Percentiles rank a stretch among this genome's conserved stretches.
phyloP scores from a whole-genome alignment of 75 land plant genomes.

The Ceratopteris richardii region DNA sequence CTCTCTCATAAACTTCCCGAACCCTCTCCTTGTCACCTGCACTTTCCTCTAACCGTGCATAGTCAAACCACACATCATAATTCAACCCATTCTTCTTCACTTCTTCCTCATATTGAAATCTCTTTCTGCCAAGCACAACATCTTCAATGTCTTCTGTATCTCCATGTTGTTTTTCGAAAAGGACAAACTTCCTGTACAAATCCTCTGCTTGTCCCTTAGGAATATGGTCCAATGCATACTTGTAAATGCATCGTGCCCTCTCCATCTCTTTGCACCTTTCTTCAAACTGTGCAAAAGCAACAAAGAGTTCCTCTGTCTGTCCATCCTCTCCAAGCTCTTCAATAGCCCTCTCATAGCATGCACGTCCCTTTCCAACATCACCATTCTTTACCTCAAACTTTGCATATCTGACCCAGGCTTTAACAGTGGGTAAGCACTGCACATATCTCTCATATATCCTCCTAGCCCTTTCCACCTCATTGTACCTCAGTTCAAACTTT shows the following conservation, averaged over 20 bases:
- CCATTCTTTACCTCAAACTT: slow-evolving; percentile 89
- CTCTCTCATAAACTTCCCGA: slow-evolving; percentile 83
- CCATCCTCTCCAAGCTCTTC: slow-evolving; percentile 82
- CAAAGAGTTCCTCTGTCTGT: slow-evolving; percentile 78
- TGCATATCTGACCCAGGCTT: slow-evolving; percentile 63
- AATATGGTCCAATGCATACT: slow-evolving; percentile 81
- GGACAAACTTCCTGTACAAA: slow-evolving; percentile 72
- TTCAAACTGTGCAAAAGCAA: slow-evolving; percentile 94
- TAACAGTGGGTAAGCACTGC: slow-evolving; percentile 55
- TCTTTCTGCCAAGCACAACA: slow-evolving; percentile 88
- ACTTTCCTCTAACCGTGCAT: slow-evolving; percentile 82
- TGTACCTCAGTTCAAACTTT: slow-evolving; percentile 79
- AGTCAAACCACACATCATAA: slow-evolving; percentile 96
- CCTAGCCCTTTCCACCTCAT: slow-evolving; percentile 68
- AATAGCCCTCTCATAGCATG: slow-evolving; percentile 62
- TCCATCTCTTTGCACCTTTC: slow-evolving; percentile 83
- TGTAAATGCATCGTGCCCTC: slow-evolving; percentile 67
- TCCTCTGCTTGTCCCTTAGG: slow-evolving; percentile 86
- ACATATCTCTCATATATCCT: slow-evolving; percentile 69
- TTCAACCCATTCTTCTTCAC: slow-evolving; percentile 78
- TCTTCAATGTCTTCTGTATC: slow-evolving; percentile 91
- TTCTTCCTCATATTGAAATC: slow-evolving; percentile 97
- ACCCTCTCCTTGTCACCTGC: slow-evolving; percentile 68
- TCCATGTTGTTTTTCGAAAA: slow-evolving; percentile 91
- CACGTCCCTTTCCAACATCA: slow-evolving; percentile 52